Base-by-base conservation (phyloP, 176 grass and related monocot genomes). In the Poa pratensis region DNA sequence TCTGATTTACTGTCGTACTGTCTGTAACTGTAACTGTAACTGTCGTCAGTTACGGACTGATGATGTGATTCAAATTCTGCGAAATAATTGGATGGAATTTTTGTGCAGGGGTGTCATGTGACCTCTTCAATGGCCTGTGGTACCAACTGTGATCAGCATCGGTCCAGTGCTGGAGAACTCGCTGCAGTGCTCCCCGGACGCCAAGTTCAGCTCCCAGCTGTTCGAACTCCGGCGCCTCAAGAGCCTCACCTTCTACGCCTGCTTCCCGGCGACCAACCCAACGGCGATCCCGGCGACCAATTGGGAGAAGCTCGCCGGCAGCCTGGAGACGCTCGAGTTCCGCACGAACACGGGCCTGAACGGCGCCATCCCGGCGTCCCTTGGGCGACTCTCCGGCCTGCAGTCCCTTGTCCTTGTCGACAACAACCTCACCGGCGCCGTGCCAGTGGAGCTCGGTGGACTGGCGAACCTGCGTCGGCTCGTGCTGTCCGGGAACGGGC, bases 151-250 rank as follows among this genome's bases (percentile, higher is more conserved):
- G 54, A 70, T 99, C 2, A 90, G 59, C 93, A 90, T 99, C 40
- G 97, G 97, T 20, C 97, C 97, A 7, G 88, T 94, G 10, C 92
- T 99, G 0, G 97, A 96, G 74, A 96, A 99, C 84, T 99, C 97
- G 7, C 84, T 99, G 19, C 87, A 88, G 72, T 99, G 97, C 73
- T 45, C 84, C 0, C 19, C 75, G 0, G 92, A 83, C 50, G 88
- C 92, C 68, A 85, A 84, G 30, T 99, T 99, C 79, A 90, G 58
- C 34, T 26, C 90, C 6, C 78, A 80, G 23, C 88, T 99, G 10
- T 99, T 99, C 75, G 84, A 99, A 5, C 92, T 99, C 28, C 75
- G 78, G 46, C 94, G 84, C 82, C 91, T 99, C 77, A 89, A 80
- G 78, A 89, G 75, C 34, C 92, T 99, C 18, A 91, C 94, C 53